Evolutionary conservation across 352 stramenopile species (phyloP).

Genomic region (Globisporangium radiosum): DNA sequence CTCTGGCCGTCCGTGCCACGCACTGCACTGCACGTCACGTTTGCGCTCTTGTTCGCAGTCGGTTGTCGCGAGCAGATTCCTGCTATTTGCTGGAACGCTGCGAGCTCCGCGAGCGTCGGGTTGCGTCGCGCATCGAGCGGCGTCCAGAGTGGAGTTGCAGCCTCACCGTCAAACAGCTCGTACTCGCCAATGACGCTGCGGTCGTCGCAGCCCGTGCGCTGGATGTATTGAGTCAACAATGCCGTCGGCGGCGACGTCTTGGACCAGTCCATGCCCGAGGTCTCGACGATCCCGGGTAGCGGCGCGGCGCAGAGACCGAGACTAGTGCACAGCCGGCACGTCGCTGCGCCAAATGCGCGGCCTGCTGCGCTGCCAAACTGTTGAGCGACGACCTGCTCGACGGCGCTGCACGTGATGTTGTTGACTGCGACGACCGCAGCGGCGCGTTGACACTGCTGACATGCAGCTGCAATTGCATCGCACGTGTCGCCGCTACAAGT

Average conservation of each 20-base stretch:
- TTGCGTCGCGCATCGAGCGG: constrained; percentile 11
- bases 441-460: constrained; percentile 30
- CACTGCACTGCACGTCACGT: constrained; percentile 14
- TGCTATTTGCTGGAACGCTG: constrained; percentile 11
- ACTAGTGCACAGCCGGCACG: constrained; percentile 36
- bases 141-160: constrained; percentile 20
- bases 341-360: constrained; percentile 24
- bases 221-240: constrained; percentile 34
- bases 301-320: constrained; percentile 54
- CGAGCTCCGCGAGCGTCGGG: constrained; percentile 16
- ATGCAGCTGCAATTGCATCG: constrained; percentile 24
- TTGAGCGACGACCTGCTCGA: constrained; percentile 36
- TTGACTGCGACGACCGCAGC: constrained; percentile 35
- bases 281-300: constrained; percentile 47
- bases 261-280: constrained; percentile 55
- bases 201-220: constrained; percentile 69
- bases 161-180: constrained; percentile 55
- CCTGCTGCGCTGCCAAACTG: constrained; percentile 33
- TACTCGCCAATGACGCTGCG: constrained; percentile 48
- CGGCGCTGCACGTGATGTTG: constrained; percentile 29
- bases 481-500: constrained; percentile 31
- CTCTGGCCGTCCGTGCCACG: constrained; percentile 9
- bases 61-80: constrained; percentile 7
- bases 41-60: constrained; percentile 5
- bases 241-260: constrained; percentile 22